Evolutionary conservation across 23 red algal species (phyloP), one percentile per base, ranked within the genome.

Genomic region (Agarophyton chilense): DNA sequence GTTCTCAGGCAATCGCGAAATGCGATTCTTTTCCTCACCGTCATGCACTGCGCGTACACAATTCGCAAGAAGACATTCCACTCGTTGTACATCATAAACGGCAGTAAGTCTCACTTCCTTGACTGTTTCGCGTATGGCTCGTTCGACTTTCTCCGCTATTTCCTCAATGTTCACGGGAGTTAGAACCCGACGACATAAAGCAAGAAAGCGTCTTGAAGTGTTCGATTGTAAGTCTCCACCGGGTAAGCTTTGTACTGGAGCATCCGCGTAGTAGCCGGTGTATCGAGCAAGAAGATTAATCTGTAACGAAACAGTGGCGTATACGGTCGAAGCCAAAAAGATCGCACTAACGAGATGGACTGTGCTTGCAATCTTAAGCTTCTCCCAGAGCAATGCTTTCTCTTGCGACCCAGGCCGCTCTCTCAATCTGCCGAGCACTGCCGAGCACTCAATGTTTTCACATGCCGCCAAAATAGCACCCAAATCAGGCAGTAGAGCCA

Each of bases 281-380:
- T 90, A 90, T 54, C 85, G 68, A 45, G 86, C 86, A 46, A 90
- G 41, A 29, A 90, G 66, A 79, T 90, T 90, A 51, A 90, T 79
- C 54, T 90, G 68, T 52, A 90, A 24, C 41, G 54, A 79, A 9
- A 90, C 24, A 34, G 71, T 57, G 26, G 56, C 56, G 34, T 90
- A 66, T 29, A 90, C 70, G 21, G 33, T 44, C 4, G 56, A 71
- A 35, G 61, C 57, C 1, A 78, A 13, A 34, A 64, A 90, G 5
- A 90, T 70, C 10, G 86, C 38, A 38, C 36, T 67, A 22, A 64
- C 70, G 4, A 90, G 43, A 45, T 70, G 68, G 12, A 56, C 67
- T 44, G 56, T 45, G 44, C 63, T 57, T 17, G 86, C 86, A 71
- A 90, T 71, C 53, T 90, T 90, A 33, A 90, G 38, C 39, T 62